Base-by-base conservation (phyloP, 1,139 yeast species). In the Yamadazyma atmosphaerica region DNA sequence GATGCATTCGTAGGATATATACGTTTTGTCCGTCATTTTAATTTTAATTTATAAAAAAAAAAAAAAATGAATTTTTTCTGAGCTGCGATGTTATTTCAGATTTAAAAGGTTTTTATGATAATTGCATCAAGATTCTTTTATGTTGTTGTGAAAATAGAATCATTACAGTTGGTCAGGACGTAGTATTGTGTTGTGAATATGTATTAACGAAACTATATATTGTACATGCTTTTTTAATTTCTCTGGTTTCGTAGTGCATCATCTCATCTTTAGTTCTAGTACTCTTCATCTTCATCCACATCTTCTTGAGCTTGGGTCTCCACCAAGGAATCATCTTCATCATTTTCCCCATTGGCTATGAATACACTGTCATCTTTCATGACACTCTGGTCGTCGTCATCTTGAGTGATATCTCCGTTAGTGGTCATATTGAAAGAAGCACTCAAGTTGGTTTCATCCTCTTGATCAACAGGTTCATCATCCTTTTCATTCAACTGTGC, bases 1-100 rank as follows among this genome's bases (percentile, higher is more conserved):
- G 31, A 80, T 76, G 51, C 74, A 72, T 58, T 80, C 79, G 61
- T 80, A 80, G 9, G 85, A 79, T 44, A 79, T 76, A 55, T 77
- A 79, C 42, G 74, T 65, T 52, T 78, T 78, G 21, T 69, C 72
- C 10, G 41, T 22, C 30, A 39, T 35, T 34, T 23, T 11, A 36
- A n/a, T n/a, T n/a, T n/a, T n/a, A n/a, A n/a, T n/a, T n/a, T n/a
- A n/a, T n/a, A n/a, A n/a, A n/a, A n/a, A n/a, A n/a, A n/a, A n/a
- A n/a, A n/a, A n/a, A n/a, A 24, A 14, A 27, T 27, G 33, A 19
- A 33, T 14, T 27, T 22, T 16, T 30, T 22, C 16, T 16, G 12
- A 16, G 31, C 19, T 18, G 38, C 26, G 16, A 30, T 14, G 25
- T 32, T 16, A n/a, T 31, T n/a, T n/a, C n/a, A n/a, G n/a, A n/a